Base-by-base conservation (phyloP, 2,329 filamentous ascomycete species). In the Penicillium sp. region DNA sequence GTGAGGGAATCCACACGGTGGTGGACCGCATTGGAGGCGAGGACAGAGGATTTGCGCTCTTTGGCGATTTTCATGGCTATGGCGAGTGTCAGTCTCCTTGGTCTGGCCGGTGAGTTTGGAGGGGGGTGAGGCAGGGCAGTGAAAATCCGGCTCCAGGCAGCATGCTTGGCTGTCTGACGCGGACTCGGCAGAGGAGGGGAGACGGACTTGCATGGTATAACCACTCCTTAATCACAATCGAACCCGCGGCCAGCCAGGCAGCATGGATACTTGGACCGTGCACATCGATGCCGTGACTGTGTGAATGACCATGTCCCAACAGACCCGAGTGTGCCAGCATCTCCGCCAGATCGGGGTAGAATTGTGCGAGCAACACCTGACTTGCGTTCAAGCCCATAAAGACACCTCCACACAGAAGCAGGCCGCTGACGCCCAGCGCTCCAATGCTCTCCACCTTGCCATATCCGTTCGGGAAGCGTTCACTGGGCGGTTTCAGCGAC, bases 391-490 rank as follows among this genome's bases (percentile, higher is more conserved):
- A 82, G 54, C 90, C 90, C 86, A 98, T 97, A 68, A 94, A 90
- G 53, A 95, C 73, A 43, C 93, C 93, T 53, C 93, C 93, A 41
- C 85, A 82, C 2, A 98, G 79, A 60, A 98, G 76, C 72, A 98
- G 86, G 54, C 90, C 84, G 58, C 90, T 96, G 32, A 98, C 93
- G 12, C 91, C 93, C 50, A 98, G 74, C 24, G 90, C 93, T 18
- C 93, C 93, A 64, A 98, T 73, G 62, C 90, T 95, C 75, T 98
- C 93, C n/a, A 98, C 81, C 74, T 98, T 98, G 65, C 93, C 93
- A 66, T 95, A 98, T 1, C 93, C 93, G 61, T 84, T 82, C 2
- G 93, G 93, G 65, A 95, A 98, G 36, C 80, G 80, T 46, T 86
- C 79, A 9, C 87, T 88, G 0, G 93, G 90, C 5, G 88, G 85